Conservation (phyloP, 257 asterid genomes). For the Solanum etuberosum region DNA sequence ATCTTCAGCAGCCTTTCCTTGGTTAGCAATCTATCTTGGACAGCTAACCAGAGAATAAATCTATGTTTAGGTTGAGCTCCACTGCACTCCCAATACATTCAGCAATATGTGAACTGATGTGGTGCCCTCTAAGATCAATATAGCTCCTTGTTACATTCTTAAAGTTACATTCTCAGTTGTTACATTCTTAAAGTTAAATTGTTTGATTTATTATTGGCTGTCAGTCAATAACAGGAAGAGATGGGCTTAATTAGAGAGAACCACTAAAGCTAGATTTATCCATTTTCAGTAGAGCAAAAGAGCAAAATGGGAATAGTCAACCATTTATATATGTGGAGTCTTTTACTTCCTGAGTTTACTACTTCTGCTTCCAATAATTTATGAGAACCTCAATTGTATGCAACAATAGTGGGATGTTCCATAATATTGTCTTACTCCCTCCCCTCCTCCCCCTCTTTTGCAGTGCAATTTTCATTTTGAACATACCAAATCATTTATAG, state of each 20-base stretch:
- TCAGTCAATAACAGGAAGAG: background rate
- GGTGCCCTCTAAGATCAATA: too few relatives aligned
- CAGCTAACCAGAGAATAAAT: too few relatives aligned
- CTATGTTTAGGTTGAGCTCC: too few relatives aligned
- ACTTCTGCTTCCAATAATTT: background rate
- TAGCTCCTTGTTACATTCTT: background rate
- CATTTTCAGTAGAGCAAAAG: background rate
- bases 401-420: background rate
- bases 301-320: background rate
- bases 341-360: background rate
- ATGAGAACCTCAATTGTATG: background rate
- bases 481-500: background rate
- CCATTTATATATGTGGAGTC: background rate
- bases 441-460: background rate
- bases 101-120: too few relatives aligned
- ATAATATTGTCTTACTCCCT: background rate
- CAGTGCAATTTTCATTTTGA: background rate
- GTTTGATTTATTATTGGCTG: background rate
- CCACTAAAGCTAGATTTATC: background rate
- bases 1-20: too few relatives aligned
- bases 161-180: too few relatives aligned
- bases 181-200: background rate
- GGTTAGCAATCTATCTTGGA: too few relatives aligned
- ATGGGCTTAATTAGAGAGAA: background rate
- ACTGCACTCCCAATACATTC: too few relatives aligned